Evolutionary conservation across 106 monocot genomes (phyloP).

Genomic region (Dendrobium officinale): DNA sequence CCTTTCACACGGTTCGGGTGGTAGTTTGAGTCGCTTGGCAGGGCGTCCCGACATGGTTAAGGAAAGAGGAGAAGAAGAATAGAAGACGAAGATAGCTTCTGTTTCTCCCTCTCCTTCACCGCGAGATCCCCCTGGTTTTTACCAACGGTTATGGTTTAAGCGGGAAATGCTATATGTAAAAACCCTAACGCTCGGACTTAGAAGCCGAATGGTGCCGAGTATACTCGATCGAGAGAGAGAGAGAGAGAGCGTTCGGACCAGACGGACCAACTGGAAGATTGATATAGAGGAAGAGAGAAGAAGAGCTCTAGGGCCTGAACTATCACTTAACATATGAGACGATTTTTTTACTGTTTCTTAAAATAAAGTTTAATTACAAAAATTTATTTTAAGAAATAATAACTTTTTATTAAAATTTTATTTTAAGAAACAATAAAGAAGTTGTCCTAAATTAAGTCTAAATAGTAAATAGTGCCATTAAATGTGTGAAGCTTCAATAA

Average conservation of each 20-base stretch:
- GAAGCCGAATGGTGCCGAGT: background rate
- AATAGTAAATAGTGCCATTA: no score
- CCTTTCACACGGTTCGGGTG: background rate
- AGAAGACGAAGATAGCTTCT: background rate
- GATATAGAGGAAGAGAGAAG: no score
- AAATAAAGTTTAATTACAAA: no score
- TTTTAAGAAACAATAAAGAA: no score
- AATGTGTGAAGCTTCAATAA: no score
- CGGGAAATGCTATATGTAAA: background rate
- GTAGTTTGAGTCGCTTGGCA: conserved; percentile 15
- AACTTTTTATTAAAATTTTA: no score
- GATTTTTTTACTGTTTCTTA: no score
- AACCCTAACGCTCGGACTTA: background rate
- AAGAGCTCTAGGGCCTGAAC: no score
- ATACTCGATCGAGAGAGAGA: background rate
- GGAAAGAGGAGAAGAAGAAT: background rate
- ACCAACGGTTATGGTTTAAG: background rate
- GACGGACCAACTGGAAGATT: background rate
- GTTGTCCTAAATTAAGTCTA: no score
- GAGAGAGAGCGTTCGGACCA: background rate
- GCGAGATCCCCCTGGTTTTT: background rate
- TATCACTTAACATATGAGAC: no score
- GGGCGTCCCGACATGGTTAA: conserved; percentile 13
- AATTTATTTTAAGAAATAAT: no score
- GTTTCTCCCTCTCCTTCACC: background rate